phyloP scores from a whole-genome alignment of 805 yeast species.

The Starmerella sirachaensis region DNA sequence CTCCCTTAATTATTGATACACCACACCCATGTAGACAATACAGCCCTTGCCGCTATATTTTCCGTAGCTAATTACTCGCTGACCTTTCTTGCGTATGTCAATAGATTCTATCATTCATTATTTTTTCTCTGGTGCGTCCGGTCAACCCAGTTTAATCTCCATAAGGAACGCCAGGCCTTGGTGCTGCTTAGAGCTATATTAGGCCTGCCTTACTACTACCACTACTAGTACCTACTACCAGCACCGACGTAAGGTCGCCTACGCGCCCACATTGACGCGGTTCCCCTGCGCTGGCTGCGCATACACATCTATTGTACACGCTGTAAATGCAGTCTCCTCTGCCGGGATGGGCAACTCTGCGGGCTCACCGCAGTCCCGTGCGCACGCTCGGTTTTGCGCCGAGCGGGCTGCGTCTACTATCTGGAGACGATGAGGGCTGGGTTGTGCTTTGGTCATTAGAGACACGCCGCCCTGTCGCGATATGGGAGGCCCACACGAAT shows the following conservation, averaged over 20 bases:
- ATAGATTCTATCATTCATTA: too few relatives aligned
- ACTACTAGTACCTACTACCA: too few relatives aligned
- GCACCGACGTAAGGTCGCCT: too few relatives aligned
- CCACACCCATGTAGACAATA: background rate
- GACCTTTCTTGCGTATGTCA: background rate
- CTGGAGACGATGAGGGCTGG: conserved; percentile 55
- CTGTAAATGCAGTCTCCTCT: conserved; percentile 1
- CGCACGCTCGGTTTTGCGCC: conserved; percentile 26
- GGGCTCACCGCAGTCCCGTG: conserved; percentile 29
- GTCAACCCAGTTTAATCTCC: too few relatives aligned
- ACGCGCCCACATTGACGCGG: too few relatives aligned
- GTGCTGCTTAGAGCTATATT: too few relatives aligned
- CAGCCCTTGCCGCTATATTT: background rate
- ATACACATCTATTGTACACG: background rate
- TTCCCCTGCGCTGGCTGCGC: too few relatives aligned
- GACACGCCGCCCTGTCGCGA: conserved; percentile 42
- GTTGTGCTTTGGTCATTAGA: conserved; percentile 52
- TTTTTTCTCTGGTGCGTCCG: too few relatives aligned
- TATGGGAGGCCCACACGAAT: conserved; percentile 50
- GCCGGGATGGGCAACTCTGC: conserved; percentile 25
- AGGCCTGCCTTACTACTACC: too few relatives aligned
- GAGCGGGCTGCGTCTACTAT: conserved; percentile 33
- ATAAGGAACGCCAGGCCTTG: too few relatives aligned
- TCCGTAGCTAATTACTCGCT: too few relatives aligned
- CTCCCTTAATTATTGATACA: background rate